A percentile compares a stretch with the other conserved stretches of the same genome.
Conservation (phyloP, 23 red algal species). For the Gracilaria vermiculophylla region DNA sequence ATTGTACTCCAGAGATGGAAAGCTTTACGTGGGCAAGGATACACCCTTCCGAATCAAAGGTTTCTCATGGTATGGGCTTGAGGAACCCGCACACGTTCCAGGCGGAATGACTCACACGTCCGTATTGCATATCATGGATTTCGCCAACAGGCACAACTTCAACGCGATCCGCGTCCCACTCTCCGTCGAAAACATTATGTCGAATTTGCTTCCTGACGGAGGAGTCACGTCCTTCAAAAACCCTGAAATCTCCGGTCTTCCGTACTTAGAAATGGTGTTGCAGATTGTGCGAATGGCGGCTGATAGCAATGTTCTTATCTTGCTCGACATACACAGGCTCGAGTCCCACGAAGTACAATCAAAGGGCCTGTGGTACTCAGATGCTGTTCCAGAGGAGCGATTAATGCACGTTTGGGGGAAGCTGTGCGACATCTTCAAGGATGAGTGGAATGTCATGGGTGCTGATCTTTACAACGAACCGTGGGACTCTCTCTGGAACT, state of each 20-base stretch:
- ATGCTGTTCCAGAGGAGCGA: constrained; percentile 16
- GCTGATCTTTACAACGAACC: constrained; percentile 75
- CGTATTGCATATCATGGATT: neutral
- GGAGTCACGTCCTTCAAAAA: constrained; percentile 33
- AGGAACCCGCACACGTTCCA: constrained; percentile 9
- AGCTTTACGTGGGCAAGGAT: constrained; percentile 46
- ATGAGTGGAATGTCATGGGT: constrained; percentile 72
- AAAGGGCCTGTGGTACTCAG: constrained; percentile 61
- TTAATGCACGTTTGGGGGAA: constrained; percentile 42
- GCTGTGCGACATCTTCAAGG: constrained; percentile 18
- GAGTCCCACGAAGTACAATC: constrained; percentile 20
- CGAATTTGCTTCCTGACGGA: neutral
- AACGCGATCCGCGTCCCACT: constrained; percentile 69
- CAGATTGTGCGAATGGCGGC: constrained; percentile 43
- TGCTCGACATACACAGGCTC: constrained; percentile 66
- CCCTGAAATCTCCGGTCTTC: constrained; percentile 16
- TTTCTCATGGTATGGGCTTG: constrained; percentile 68
- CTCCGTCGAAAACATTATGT: constrained; percentile 61
- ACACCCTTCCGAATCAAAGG: constrained; percentile 58
- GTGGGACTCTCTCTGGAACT: constrained; percentile 45
- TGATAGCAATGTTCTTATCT: constrained; percentile 58
- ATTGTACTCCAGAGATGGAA: constrained; percentile 33
- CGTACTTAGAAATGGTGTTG: constrained; percentile 34
- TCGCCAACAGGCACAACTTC: constrained; percentile 14
- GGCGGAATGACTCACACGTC: constrained; percentile 10